Base-by-base conservation (phyloP, 805 yeast genomes). In the Clavispora santaluciae region DNA sequence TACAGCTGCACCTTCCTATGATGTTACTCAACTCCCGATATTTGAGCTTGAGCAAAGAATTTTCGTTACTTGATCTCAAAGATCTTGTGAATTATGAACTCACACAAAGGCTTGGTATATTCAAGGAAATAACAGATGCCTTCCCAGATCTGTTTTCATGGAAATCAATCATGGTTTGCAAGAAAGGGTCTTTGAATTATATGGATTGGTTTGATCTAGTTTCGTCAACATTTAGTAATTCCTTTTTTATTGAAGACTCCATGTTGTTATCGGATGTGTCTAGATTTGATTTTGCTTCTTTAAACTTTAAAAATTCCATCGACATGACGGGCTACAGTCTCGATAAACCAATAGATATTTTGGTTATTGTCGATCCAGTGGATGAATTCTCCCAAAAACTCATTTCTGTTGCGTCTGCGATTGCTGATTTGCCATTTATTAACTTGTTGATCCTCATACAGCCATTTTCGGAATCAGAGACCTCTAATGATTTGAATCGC, bases 321-420 rank as follows among this genome's bases (percentile, higher is more conserved):
- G 57, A 51, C 25, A 40, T 65, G 10, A 33, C 46, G 1, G 53
- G 50, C 8, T 45, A 50, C 45, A 49, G 46, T 7, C 3, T 30
- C 6, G 41, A 55, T 2, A 68, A 73, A 23, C 59, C 62, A 13
- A 56, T 88, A 16, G 83, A 83, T 45, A 53, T 89, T 4, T 59
- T 76, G 4, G 64, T 85, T 0, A 60, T 85, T 1, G 53, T 86
- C 29, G 89, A 93, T 56, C 97, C 98, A 1, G 59, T 79, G 2
- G 75, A 76, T 43, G 90, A 84, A 49, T 52, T 64, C 12, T 75
- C 95, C 0, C 98, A 87, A 53, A 76, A 75, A 36, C 53, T 79
- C 7, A 50, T 83, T 0, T 64, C 83, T 0, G 56, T 84, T 13
- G 54, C 61, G 3, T 50, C 57, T 3, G 49, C 75, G 0, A 46